Conservation (phyloP, 2,329 filamentous ascomycete species). For the Pseudopyricularia cyperi region DNA sequence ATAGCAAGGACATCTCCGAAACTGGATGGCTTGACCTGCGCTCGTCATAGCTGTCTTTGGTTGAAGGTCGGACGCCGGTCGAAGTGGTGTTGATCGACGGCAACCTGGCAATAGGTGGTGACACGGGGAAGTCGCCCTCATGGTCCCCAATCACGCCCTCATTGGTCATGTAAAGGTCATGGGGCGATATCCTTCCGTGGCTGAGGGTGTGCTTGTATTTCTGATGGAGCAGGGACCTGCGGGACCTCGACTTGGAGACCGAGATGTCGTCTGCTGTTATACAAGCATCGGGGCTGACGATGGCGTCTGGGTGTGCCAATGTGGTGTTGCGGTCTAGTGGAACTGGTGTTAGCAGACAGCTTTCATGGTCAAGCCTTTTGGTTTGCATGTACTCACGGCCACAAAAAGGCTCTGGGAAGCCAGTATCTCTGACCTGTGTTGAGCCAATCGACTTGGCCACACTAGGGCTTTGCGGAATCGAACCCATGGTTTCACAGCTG, state of each 20-base stretch:
- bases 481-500: conserved; percentile 4
- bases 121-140: conserved; percentile 6
- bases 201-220: conserved; percentile 31
- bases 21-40: conserved; percentile 8
- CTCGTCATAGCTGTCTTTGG: conserved; percentile 24
- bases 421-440: conserved; percentile 22
- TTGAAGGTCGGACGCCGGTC: conserved; percentile 7
- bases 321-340: conserved; percentile 42
- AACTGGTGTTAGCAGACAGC: not conserved
- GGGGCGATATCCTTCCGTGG: conserved; percentile 28
- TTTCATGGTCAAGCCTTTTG: not conserved
- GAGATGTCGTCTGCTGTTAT: conserved; percentile 42
- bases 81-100: conserved; percentile 8
- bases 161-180: conserved; percentile 17
- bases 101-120: conserved; percentile 6
- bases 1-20: not conserved
- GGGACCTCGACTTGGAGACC: conserved; percentile 27
- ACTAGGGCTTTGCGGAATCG: conserved; percentile 1
- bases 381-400: conserved; percentile 22
- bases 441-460: not conserved
- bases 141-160: conserved; percentile 12
- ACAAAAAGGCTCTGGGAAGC: conserved; percentile 38
- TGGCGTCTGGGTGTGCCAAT: conserved; percentile 47
- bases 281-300: conserved; percentile 40
- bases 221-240: conserved; percentile 28